phyloP scores from a whole-genome alignment of 352 stramenopile species.

The Globisporangium paroecandrum region DNA sequence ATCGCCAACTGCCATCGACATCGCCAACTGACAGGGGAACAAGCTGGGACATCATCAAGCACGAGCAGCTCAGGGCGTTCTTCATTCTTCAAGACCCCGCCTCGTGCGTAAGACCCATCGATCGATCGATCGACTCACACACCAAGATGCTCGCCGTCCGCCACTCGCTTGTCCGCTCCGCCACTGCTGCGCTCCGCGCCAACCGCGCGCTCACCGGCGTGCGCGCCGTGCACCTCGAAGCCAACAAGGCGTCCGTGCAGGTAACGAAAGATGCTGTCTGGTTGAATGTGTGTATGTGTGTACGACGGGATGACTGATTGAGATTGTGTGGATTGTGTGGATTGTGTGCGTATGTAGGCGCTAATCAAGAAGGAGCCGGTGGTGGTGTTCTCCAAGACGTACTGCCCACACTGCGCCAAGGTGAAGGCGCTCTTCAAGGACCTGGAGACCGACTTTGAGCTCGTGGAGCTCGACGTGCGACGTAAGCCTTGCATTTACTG shows the following conservation, averaged over 20 bases:
- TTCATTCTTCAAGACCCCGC: constrained; percentile 12
- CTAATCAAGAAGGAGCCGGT: constrained; percentile 64
- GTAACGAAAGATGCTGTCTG: constrained; percentile 19
- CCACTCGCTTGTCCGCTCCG: constrained; percentile 2
- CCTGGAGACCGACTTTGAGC: constrained; percentile 56
- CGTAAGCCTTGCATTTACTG: constrained; percentile 21
- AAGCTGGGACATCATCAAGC: not conserved
- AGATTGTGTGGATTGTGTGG: not conserved
- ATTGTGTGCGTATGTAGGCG: constrained; percentile 29
- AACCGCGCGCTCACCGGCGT: constrained; percentile 17
- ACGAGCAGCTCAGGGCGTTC: constrained; percentile 1
- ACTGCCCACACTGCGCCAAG: constrained; percentile 90
- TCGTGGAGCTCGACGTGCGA: constrained; percentile 69
- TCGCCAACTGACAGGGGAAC: not conserved
- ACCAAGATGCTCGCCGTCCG: constrained; percentile 12
- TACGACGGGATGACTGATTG: not conserved
- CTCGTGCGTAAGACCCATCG: not conserved
- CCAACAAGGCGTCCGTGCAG: constrained; percentile 52
- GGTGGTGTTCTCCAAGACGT: constrained; percentile 95
- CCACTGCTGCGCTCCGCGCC: constrained; percentile 11
- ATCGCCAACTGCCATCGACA: not conserved
- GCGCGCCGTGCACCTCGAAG: constrained; percentile 59
- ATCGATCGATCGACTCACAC: not conserved
- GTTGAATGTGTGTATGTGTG: not conserved
- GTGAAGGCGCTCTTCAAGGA: constrained; percentile 89